These are phyloP conservation scores for Corymbia calophylla DNA, from an alignment of 441 rosid genomes.

Conservation along the genomic window DNA sequence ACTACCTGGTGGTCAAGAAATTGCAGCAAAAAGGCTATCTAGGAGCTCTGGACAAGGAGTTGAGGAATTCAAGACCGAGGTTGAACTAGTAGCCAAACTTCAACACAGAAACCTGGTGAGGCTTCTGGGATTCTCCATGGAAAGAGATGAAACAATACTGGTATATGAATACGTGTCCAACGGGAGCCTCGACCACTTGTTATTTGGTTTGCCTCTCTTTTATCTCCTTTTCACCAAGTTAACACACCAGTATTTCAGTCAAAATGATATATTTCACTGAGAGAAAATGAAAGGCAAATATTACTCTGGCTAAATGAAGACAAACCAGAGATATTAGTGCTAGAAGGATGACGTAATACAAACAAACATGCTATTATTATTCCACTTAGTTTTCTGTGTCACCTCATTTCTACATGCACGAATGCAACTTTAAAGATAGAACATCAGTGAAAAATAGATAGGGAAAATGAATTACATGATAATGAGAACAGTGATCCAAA, in stretches of 20 bases:
- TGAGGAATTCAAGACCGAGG: not conserved
- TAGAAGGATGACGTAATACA: not conserved
- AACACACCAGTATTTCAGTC: not conserved
- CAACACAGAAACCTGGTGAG: not conserved
- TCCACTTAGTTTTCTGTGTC: not conserved
- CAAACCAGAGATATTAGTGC: not conserved
- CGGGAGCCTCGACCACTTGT: not conserved
- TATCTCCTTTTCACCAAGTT: not conserved
- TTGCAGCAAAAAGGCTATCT: not conserved
- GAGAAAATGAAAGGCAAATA: not conserved
- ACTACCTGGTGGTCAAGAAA: not conserved
- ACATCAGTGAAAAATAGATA: not conserved
- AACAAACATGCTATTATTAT: not conserved
- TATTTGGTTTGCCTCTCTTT: not conserved
- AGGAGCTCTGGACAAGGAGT: not conserved
- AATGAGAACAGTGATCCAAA: not conserved
- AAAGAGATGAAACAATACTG: not conserved
- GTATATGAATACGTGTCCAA: not conserved
- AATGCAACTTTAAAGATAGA: not conserved
- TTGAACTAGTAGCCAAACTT: not conserved
- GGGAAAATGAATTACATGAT: not conserved
- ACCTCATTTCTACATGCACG: not conserved
- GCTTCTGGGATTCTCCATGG: not conserved
- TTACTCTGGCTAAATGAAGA: not conserved
- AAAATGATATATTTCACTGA: not conserved